Base-by-base conservation (phyloP, 2,329 filamentous ascomycete species). In the Microascus cirrosus region DNA sequence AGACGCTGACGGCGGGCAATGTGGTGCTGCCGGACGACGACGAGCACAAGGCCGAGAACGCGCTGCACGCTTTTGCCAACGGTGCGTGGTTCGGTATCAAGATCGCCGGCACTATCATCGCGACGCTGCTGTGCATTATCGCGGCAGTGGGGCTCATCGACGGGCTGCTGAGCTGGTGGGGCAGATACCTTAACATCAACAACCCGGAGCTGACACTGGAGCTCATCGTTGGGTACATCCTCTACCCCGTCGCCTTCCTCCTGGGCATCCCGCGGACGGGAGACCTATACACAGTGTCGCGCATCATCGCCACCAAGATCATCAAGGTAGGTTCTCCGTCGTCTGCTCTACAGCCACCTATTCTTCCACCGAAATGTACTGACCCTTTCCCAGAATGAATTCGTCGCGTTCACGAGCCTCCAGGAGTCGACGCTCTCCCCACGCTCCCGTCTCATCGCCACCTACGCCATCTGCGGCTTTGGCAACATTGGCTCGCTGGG, bases 401-500 rank as follows among this genome's bases (percentile, higher is more conserved):
- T 87, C 72, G 84, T 85, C 55, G 89, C 88, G 53, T 91, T 89
- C 73, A 70, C 71, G 28, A 68, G 69, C 34, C 81, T 91, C 10
- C 91, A 87, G 69, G 58, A 53, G n/a, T n/a, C 15, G 11, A 55
- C 56, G 32, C 78, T 95, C 61, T 84, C 82, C 34, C 74, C 81
- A 18, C 89, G 90, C 57, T 90, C 89, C 25, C 79, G 79, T 53
- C 80, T 95, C 63, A 95, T 95, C 66, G 89, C 87, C 53, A 95
- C 89, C 55, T 95, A 95, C 68, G 88, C 89, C 22, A 81, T 92
- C 62, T 95, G 90, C 71, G 83, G 83, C 28, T 90, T 90, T 69
- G 91, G 89, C 61, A 95, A 95, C 75, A 87, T 95, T 64, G 87
- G 88, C 57, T 93, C 89, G 34, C 80, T 95, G 54, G 90, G 90